A percentile compares a stretch with the other conserved stretches of the same genome.
phyloP scores from a whole-genome alignment of 345 rosid genomes.

The Atalantia buxifolia region DNA sequence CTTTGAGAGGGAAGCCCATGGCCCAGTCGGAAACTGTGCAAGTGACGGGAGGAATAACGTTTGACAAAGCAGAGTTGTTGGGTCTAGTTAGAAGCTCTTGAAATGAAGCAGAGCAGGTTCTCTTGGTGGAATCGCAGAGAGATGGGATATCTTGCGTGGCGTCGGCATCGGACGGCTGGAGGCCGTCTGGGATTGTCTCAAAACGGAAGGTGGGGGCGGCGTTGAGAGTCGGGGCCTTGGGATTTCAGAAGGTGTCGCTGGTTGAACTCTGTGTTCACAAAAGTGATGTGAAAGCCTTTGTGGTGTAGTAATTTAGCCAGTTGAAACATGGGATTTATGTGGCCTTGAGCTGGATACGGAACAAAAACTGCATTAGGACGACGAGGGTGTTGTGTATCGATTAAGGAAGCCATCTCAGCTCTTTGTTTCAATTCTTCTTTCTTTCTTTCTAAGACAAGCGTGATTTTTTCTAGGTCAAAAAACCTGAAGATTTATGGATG shows the following conservation, averaged over 20 bases:
- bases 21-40: conserved; percentile 35
- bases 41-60: conserved; percentile 27
- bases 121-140: conserved; percentile 25
- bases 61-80: conserved; percentile 13
- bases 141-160: conserved; percentile 29
- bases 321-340: conserved; percentile 40
- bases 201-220: conserved; percentile 30
- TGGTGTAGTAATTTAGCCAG: conserved; percentile 40
- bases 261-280: conserved; percentile 40
- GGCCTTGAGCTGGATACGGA: conserved; percentile 47
- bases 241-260: conserved; percentile 30
- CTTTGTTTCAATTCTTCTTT: background rate
- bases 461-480: too few relatives aligned
- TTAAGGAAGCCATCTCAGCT: background rate
- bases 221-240: conserved; percentile 19
- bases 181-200: conserved; percentile 38
- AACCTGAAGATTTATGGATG: too few relatives aligned
- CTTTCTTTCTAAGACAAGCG: too few relatives aligned
- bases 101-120: conserved; percentile 23
- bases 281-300: conserved; percentile 39
- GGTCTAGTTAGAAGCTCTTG: conserved; percentile 16
- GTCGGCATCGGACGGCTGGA: conserved; percentile 18
- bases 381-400: background rate
- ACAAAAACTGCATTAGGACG: background rate
- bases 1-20: conserved; percentile 29